Evolutionary conservation across 2,329 filamentous ascomycete genomes (phyloP).

Genomic region (Paracamarosporium sp.): DNA sequence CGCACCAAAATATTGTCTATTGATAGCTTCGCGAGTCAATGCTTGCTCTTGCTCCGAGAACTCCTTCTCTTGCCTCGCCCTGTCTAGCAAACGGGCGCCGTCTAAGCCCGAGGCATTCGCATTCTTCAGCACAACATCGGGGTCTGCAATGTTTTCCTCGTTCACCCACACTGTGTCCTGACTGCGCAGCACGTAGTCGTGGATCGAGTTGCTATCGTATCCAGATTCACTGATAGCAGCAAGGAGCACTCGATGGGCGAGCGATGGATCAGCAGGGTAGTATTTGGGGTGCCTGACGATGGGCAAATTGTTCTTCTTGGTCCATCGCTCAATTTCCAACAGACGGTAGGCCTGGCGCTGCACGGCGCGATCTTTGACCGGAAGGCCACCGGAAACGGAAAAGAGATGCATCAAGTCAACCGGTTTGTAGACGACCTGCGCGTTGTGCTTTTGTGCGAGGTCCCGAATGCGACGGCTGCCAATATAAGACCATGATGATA

Average conservation of each 20-base stretch:
- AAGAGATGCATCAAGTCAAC: slow-evolving; percentile 39
- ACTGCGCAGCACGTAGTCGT: slow-evolving; percentile 10
- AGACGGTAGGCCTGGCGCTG: slow-evolving; percentile 41
- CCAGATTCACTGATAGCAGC: slow-evolving; percentile 21
- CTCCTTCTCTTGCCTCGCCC: slow-evolving; percentile 7
- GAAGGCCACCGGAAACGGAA: slow-evolving; percentile 40
- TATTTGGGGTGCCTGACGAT: slow-evolving; percentile 29
- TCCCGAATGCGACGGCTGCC: slow-evolving; percentile 32
- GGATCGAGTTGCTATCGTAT: slow-evolving; percentile 8
- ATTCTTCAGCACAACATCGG: background rate
- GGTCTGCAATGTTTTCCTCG: slow-evolving; percentile 11
- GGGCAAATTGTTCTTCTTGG: slow-evolving; percentile 30
- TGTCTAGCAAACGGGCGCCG: slow-evolving; percentile 1
- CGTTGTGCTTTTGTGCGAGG: slow-evolving; percentile 27
- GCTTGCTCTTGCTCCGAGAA: slow-evolving; percentile 3
- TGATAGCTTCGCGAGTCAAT: background rate
- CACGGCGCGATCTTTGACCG: slow-evolving; percentile 37
- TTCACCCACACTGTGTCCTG: slow-evolving; percentile 14
- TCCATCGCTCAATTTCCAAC: slow-evolving; percentile 27
- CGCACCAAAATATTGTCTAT: slow-evolving; percentile 23
- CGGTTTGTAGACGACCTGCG: slow-evolving; percentile 37
- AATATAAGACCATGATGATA: slow-evolving; percentile 41
- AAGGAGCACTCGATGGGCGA: slow-evolving; percentile 35
- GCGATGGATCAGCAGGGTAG: slow-evolving; percentile 30
- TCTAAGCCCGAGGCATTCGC: slow-evolving; percentile 8